These are phyloP conservation scores for Martiniozyma asiatica DNA, from an alignment of 1,139 yeast species.

Conservation along the genomic window DNA sequence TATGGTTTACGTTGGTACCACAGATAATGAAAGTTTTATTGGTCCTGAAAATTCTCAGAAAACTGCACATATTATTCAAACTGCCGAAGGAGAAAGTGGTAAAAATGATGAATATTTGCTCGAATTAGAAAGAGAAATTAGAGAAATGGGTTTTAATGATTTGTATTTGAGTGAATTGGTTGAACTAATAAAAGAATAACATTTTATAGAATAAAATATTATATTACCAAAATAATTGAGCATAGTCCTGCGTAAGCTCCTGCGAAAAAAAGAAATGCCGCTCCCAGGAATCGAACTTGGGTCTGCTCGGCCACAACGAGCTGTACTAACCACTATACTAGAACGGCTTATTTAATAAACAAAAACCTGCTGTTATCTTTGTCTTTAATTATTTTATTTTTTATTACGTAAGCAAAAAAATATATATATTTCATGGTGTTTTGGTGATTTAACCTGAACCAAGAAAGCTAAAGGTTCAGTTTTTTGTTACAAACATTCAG, in stretches of 20 bases:
- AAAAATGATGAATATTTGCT: slow-evolving; percentile 59
- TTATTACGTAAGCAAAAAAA: no score
- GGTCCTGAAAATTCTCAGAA: slow-evolving; percentile 57
- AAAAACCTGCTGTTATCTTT: no score
- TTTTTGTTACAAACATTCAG: no score
- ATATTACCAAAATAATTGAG: no score
- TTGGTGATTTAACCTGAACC: no score
- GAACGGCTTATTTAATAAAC: no score
- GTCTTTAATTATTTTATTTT: no score
- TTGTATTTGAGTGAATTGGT: not conserved
- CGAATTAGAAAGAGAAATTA: slow-evolving; percentile 23
- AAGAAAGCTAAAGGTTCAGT: no score
- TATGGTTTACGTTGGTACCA: slow-evolving; percentile 71
- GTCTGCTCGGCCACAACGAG: slow-evolving; percentile 16
- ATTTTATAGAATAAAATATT: no score
- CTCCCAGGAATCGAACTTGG: slow-evolving; percentile 17
- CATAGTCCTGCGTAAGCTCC: no score
- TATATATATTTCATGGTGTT: no score
- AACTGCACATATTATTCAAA: slow-evolving; percentile 51
- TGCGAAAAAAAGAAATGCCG: no score
- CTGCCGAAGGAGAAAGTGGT: slow-evolving; percentile 71
- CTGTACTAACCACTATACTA: slow-evolving; percentile 16
- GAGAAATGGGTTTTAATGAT: slow-evolving; percentile 3
- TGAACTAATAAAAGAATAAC: not conserved
- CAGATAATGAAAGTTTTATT: slow-evolving; percentile 66